Evolutionary conservation across 2,329 filamentous ascomycete species (phyloP).

Genomic region (Trichoderma oligosporum): DNA sequence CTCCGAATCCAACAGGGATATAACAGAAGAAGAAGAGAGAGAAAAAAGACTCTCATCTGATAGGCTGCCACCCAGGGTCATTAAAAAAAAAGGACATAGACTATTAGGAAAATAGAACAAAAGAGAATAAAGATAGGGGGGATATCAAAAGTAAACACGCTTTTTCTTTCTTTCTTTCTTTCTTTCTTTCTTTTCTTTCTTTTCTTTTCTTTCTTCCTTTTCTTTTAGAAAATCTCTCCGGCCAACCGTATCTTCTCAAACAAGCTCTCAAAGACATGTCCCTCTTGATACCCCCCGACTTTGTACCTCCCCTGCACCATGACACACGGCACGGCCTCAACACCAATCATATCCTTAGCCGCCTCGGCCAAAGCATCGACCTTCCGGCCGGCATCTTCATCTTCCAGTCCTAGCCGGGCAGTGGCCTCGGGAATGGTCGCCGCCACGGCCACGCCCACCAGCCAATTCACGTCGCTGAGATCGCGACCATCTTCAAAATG

Average conservation of each 20-base stretch:
- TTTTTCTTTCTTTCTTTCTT: background rate
- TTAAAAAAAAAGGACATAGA: no score
- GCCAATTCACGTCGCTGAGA: constrained; percentile 39
- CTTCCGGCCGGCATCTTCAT: constrained; percentile 27
- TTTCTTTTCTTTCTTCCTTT: background rate
- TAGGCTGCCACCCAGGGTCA: no score
- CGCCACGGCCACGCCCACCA: constrained; percentile 34
- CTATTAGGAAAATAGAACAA: no score
- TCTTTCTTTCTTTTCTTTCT: background rate
- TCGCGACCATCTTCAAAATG: constrained; percentile 43
- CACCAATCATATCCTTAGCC: constrained; percentile 30
- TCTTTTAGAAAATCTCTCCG: constrained; percentile 12
- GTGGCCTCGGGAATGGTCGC: constrained; percentile 31
- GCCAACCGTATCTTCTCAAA: constrained; percentile 54
- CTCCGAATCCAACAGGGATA: no score
- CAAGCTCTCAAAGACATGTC: constrained; percentile 59
- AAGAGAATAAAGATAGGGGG: no score
- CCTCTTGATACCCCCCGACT: constrained; percentile 68
- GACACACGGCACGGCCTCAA: constrained; percentile 71
- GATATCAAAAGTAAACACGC: no score
- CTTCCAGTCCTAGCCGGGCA: constrained; percentile 30
- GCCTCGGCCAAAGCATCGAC: constrained; percentile 33
- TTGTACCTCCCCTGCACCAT: constrained; percentile 65
- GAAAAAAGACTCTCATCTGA: no score
- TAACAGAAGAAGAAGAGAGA: no score